Conservation (phyloP, 257 asterid species). For the Pogostemon cablin region DNA sequence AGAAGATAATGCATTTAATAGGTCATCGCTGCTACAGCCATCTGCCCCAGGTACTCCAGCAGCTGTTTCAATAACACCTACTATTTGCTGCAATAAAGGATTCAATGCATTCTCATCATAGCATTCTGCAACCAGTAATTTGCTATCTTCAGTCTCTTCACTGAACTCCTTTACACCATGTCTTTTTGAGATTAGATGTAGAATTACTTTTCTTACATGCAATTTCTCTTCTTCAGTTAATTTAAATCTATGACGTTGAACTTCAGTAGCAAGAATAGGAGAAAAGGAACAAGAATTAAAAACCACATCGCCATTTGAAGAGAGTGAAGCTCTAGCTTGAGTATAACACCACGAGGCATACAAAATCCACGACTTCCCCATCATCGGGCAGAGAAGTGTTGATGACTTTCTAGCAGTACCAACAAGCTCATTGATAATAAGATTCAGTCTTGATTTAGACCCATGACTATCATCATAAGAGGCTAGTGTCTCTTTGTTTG, state of each 20-base stretch:
- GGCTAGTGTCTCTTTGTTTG: conserved; percentile 44
- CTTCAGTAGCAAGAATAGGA: conserved; percentile 66
- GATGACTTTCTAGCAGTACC: conserved; percentile 74
- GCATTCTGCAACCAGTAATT: conserved; percentile 38
- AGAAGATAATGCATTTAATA: conserved; percentile 63
- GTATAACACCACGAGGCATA: conserved; percentile 93
- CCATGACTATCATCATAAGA: conserved; percentile 38
- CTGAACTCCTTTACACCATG: conserved; percentile 42
- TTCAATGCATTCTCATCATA: conserved; percentile 44
- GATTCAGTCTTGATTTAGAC: conserved; percentile 43
- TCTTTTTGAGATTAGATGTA: conserved; percentile 49
- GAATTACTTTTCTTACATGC: conserved; percentile 56
- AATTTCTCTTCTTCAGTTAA: conserved; percentile 70
- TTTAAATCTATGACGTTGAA: conserved; percentile 60
- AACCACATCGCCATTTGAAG: conserved; percentile 44
- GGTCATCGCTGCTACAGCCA: conserved; percentile 54
- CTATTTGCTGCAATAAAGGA: conserved; percentile 54
- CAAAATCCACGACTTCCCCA: conserved; percentile 96
- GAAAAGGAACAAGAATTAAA: conserved; percentile 67
- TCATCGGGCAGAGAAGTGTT: conserved; percentile 81
- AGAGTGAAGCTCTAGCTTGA: conserved; percentile 69
- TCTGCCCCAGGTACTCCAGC: conserved; percentile 81
- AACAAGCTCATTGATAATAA: conserved; percentile 69
- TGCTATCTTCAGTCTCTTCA: conserved; percentile 46
- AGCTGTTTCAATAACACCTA: conserved; percentile 69